Percentiles rank a stretch among this genome's conserved stretches.
Evolutionary conservation across 148 eudicot genomes (phyloP).

Genomic region (Nepenthes mirabilis): DNA sequence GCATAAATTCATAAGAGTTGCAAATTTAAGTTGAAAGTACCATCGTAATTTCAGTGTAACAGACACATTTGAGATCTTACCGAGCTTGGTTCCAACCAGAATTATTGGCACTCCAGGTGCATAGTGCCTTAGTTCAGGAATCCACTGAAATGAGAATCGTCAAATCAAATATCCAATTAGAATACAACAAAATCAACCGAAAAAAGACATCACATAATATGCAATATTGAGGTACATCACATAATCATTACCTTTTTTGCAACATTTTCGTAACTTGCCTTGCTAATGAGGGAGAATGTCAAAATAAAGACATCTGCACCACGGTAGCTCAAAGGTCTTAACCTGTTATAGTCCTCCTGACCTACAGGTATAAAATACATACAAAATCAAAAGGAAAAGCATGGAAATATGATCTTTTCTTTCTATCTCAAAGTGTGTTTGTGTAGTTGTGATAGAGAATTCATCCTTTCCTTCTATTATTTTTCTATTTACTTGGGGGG

Average conservation of each 20-base stretch:
- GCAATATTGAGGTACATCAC: neutral
- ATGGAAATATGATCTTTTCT: neutral
- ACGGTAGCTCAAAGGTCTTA: slow-evolving; percentile 56
- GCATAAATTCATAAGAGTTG: neutral
- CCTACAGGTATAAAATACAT: slow-evolving; percentile 17
- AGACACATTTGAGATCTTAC: slow-evolving; percentile 16
- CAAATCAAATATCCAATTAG: slow-evolving; percentile 3
- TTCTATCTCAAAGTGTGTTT: neutral
- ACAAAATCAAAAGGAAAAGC: neutral
- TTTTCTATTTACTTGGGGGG: neutral
- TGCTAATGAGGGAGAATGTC: slow-evolving; percentile 53
- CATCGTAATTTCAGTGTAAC: neutral
- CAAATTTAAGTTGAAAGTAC: neutral
- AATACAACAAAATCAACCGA: slow-evolving; percentile 2
- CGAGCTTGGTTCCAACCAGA: slow-evolving; percentile 80
- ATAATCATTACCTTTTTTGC: slow-evolving; percentile 33
- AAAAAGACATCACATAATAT: neutral
- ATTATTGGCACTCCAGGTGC: slow-evolving; percentile 82
- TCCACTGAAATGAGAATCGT: slow-evolving; percentile 43
- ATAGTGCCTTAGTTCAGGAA: slow-evolving; percentile 79
- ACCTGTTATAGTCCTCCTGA: slow-evolving; percentile 54
- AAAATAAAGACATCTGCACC: slow-evolving; percentile 58
- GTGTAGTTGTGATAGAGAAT: neutral
- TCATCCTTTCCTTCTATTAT: neutral
- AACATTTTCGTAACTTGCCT: slow-evolving; percentile 58